Conservation (phyloP, 2,329 filamentous ascomycete genomes). For the Ceratocystis diversiconidia region DNA sequence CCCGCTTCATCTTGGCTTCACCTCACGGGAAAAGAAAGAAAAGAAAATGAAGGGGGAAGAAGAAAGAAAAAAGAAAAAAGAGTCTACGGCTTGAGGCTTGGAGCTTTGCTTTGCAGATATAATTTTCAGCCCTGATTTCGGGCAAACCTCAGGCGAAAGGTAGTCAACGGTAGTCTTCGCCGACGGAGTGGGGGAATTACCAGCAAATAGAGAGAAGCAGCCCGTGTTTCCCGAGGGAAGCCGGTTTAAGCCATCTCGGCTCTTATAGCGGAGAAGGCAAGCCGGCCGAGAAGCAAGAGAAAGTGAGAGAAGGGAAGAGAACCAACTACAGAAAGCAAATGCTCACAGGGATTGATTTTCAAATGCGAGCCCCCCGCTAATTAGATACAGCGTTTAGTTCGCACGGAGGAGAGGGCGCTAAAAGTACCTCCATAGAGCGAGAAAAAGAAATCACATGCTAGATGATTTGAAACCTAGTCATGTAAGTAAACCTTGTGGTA, state of each 20-base stretch:
- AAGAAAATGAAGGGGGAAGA: neutral
- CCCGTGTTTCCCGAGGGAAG: conserved; percentile 4
- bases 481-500: neutral
- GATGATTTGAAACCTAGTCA: neutral
- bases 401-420: neutral
- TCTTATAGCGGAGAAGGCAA: neutral
- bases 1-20: conserved; percentile 1
- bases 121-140: neutral
- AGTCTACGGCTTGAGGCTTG: neutral
- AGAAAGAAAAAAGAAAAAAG: neutral
- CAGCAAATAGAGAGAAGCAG: neutral
- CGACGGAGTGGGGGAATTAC: neutral
- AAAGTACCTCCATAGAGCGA: neutral
- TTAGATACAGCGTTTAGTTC: neutral
- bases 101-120: neutral
- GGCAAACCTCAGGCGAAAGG: neutral
- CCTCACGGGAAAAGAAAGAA: too few relatives aligned
- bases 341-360: neutral
- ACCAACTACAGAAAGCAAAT: neutral
- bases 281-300: neutral
- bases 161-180: neutral
- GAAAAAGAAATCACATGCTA: neutral
- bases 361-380: neutral
- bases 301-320: neutral
- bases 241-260: neutral